A percentile compares a stretch with the other conserved stretches of the same genome.
phyloP scores from a whole-genome alignment of 2,329 filamentous ascomycete species.

The Rhexocercosporidium sp. region DNA sequence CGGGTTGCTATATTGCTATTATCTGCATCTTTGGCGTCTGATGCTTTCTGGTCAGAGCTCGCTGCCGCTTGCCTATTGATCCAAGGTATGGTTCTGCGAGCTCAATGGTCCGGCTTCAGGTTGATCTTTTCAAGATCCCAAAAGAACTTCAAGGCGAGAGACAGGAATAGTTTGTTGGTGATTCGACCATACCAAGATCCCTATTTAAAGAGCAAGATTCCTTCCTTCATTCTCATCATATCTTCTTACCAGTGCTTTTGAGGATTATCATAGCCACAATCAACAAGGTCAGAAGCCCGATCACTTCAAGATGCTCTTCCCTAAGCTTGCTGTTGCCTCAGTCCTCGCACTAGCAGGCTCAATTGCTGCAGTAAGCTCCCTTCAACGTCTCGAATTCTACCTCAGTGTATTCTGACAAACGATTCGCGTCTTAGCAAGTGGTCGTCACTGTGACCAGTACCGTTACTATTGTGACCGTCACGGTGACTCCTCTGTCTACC shows the following conservation, averaged over 20 bases:
- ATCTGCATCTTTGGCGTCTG: neutral
- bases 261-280: neutral
- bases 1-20: neutral
- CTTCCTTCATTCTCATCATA: neutral
- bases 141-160: neutral
- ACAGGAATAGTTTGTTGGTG: neutral
- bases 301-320: constrained; percentile 17
- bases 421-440: constrained; percentile 13
- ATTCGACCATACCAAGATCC: neutral
- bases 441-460: constrained; percentile 22
- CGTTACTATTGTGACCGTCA: constrained; percentile 6
- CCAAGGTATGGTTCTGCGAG: constrained; percentile 3
- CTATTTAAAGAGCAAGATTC: neutral
- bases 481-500: constrained; percentile 8
- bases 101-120: neutral
- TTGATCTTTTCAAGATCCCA: neutral
- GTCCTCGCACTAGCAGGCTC: constrained; percentile 19
- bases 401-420: neutral
- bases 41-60: neutral
- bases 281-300: neutral
- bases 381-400: neutral
- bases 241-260: neutral
- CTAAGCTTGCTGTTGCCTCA: constrained; percentile 16
- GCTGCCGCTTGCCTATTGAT: constrained; percentile 1
- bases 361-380: constrained; percentile 11